Percentiles rank a stretch among this genome's conserved stretches.
phyloP scores from a whole-genome alignment of 345 rosid genomes.

The Lepidium sativum region DNA sequence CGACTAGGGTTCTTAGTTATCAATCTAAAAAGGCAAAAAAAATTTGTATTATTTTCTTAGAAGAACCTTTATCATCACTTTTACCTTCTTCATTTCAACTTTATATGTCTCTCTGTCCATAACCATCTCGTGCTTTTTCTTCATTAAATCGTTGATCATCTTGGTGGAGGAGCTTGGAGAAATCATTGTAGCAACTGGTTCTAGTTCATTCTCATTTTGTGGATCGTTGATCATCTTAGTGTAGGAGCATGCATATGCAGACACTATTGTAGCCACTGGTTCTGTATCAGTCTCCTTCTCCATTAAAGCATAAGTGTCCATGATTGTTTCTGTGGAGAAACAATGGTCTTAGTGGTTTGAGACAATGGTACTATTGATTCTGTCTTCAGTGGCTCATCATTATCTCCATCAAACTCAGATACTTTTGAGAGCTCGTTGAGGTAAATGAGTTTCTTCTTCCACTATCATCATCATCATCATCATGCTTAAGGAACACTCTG shows the following conservation, averaged over 20 bases:
- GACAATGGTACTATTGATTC: no score
- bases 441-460: neutral
- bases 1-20: no score
- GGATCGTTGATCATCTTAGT: neutral
- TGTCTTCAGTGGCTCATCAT: no score
- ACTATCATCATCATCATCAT: neutral
- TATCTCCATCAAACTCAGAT: no score
- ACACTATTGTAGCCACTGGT: neutral
- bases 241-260: neutral
- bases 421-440: no score
- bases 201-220: neutral
- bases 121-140: slow-evolving; percentile 45
- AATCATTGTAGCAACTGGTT: neutral
- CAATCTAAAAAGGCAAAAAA: no score
- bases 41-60: no score
- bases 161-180: slow-evolving; percentile 13
- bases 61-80: slow-evolving; percentile 47
- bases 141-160: slow-evolving; percentile 44
- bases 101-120: slow-evolving; percentile 44
- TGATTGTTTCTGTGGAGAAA: slow-evolving; percentile 29
- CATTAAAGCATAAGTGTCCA: neutral
- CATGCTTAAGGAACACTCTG: neutral
- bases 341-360: slow-evolving; percentile 41
- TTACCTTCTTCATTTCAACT: no score
- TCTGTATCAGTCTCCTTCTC: neutral